Evolutionary conservation across 2,329 filamentous ascomycete species (phyloP), one percentile per base, ranked within the genome.

Genomic region (Scedosporium apiospermum): DNA sequence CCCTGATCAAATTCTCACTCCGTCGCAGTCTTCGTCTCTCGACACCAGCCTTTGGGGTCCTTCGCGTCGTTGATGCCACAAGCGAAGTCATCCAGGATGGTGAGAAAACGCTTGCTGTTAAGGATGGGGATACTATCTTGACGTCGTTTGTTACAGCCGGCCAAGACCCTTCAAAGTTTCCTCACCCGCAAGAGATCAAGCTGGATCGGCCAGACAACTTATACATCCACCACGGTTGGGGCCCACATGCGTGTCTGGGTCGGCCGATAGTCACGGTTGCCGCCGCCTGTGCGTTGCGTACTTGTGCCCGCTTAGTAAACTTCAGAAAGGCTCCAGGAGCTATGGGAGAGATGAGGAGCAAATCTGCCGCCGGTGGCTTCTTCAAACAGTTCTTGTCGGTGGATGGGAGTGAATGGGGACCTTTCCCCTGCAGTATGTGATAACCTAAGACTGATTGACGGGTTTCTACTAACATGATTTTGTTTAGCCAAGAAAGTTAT

Each of bases 201-300:
- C 73, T 82, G n/a, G 77, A 82, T 66, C 77, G 83, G 4, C 78
- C 77, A 0, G 66, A 80, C 27, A 76, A 79, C 9, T 72, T 71
- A 1, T 85, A 85, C 68, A 78, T 84, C 64, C 76, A 80, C 69
- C 79, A 79, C 64, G 81, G 81, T 46, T 72, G 76, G 34, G 82
- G 82, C 0, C 75, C 80, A 16, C 80, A 58, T 21, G 26, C 12
- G 14, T 58, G 55, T 42, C 62, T 63, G 16, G 64, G 64, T 14
- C 58, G 55, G 9, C 18, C 41, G 12, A 63, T 65, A 23, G 62
- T 63, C n/a, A 65, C 62, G 23, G 55, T 63, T 34, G 63, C 63
- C 14, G 62, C 21, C 10, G 63, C 63, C 27, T 59, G 61, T 58
- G 59, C 60, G 53, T 59, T 65, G 18, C 63, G 63, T 16, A 59